Evolutionary conservation across 352 stramenopile species (phyloP).

Genomic region (Globisporangium polare): DNA sequence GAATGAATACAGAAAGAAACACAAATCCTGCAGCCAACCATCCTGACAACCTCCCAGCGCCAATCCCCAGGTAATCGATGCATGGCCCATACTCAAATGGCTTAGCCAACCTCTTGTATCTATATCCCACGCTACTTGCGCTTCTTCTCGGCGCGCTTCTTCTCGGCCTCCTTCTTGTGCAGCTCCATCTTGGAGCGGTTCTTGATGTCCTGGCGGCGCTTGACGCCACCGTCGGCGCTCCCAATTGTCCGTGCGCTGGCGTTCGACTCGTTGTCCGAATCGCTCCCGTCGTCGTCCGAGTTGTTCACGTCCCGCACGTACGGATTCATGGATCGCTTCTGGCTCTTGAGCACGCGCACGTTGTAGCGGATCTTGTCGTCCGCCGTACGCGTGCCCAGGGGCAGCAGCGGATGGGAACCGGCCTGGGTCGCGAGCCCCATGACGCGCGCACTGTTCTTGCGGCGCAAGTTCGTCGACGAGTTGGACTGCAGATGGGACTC

Average conservation of each 20-base stretch:
- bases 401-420: conserved; percentile 20
- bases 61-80: background rate
- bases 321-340: conserved; percentile 58
- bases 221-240: conserved; percentile 24
- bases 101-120: background rate
- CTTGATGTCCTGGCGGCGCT: conserved; percentile 63
- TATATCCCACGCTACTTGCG: conserved; percentile 14
- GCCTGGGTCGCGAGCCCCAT: conserved; percentile 31
- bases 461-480: conserved; percentile 46
- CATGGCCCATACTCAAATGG: background rate
- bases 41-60: too few species aligned
- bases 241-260: conserved; percentile 1
- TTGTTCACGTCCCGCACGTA: conserved; percentile 32
- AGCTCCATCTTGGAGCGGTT: conserved; percentile 51
- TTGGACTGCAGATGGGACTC: conserved; percentile 56
- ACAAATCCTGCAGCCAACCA: background rate
- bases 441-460: conserved; percentile 71
- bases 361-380: conserved; percentile 77
- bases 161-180: conserved; percentile 51
- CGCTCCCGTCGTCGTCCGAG: conserved; percentile 19
- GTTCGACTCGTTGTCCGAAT: conserved; percentile 19
- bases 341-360: conserved; percentile 48
- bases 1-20: background rate
- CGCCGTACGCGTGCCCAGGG: conserved; percentile 37
- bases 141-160: conserved; percentile 40